Evolutionary conservation across 495 filamentous ascomycete species (phyloP).

Genomic region (Penicillium salamii): DNA sequence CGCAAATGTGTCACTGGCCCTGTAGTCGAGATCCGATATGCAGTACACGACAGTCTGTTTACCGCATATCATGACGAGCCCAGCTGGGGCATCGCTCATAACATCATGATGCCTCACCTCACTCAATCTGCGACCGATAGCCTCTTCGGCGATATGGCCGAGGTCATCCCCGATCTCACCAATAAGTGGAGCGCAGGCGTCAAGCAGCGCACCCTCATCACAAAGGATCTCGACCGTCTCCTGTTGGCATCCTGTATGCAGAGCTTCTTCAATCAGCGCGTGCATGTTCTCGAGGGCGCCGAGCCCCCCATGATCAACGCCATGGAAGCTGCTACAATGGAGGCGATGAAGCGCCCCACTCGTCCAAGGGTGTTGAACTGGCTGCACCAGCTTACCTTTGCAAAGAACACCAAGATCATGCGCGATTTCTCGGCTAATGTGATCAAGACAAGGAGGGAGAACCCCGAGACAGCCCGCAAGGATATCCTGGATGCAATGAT

Average conservation of each 20-base stretch:
- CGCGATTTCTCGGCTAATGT: slow-evolving; percentile 55
- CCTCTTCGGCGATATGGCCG: slow-evolving; percentile 25
- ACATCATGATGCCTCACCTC: slow-evolving; percentile 25
- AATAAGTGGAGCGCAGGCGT: slow-evolving; percentile 21
- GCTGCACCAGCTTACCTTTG: slow-evolving; percentile 45
- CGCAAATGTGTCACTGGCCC: slow-evolving; percentile 58
- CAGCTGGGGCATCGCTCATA: slow-evolving; percentile 60
- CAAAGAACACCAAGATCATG: slow-evolving; percentile 53
- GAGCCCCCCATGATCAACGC: slow-evolving; percentile 33
- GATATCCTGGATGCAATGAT: slow-evolving; percentile 71
- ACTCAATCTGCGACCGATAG: slow-evolving; percentile 15
- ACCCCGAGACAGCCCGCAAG: slow-evolving; percentile 45
- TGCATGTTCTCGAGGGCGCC: slow-evolving; percentile 26
- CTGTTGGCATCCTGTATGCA: slow-evolving; percentile 68
- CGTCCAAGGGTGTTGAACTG: slow-evolving; percentile 36
- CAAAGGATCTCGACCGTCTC: slow-evolving; percentile 66
- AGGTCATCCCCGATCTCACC: slow-evolving; percentile 24
- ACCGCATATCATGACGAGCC: slow-evolving; percentile 61
- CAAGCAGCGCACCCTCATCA: slow-evolving; percentile 15
- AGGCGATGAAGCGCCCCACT: slow-evolving; percentile 41
- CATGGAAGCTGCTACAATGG: slow-evolving; percentile 38
- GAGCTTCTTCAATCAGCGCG: slow-evolving; percentile 45
- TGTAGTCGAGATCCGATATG: slow-evolving; percentile 59
- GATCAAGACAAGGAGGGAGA: slow-evolving; percentile 50
- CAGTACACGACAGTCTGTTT: slow-evolving; percentile 71